Evolutionary conservation across 2,329 filamentous ascomycete genomes (phyloP).

Genomic region (Emmonsiellopsis sp.): DNA sequence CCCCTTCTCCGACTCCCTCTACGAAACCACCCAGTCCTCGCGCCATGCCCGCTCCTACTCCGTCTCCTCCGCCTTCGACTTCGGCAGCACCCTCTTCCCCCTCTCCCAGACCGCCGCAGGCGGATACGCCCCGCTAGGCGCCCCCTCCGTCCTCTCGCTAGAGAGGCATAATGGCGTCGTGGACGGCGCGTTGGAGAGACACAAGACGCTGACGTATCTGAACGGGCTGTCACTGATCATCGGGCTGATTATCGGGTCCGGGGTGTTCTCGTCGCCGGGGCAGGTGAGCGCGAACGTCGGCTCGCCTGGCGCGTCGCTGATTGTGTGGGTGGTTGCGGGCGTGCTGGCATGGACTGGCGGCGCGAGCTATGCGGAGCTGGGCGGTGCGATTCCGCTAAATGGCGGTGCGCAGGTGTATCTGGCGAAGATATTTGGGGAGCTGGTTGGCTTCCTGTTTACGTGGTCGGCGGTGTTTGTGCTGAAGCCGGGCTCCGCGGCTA

Average conservation of each 20-base stretch:
- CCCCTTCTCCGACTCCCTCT: constrained; percentile 47
- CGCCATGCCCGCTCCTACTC: constrained; percentile 65
- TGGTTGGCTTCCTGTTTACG: constrained; percentile 87
- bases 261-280: constrained; percentile 90
- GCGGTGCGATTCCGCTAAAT: constrained; percentile 90
- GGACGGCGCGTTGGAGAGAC: constrained; percentile 80
- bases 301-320: constrained; percentile 76
- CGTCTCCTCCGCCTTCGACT: constrained; percentile 88
- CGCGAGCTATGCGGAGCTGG: constrained; percentile 88
- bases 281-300: constrained; percentile 88
- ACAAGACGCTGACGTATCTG: constrained; percentile 90
- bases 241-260: constrained; percentile 88
- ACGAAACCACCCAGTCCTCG: constrained; percentile 44
- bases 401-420: constrained; percentile 91
- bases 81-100: constrained; percentile 85
- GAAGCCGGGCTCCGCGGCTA: constrained; percentile 87
- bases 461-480: constrained; percentile 93
- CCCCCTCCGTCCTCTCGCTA: constrained; percentile 50
- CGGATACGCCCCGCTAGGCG: constrained; percentile 78
- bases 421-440: constrained; percentile 90
- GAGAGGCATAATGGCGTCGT: constrained; percentile 50
- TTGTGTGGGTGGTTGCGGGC: constrained; percentile 91
- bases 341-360: constrained; percentile 92
- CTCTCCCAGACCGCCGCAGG: constrained; percentile 66
- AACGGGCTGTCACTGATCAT: constrained; percentile 89